phyloP scores from a whole-genome alignment of 2,329 filamentous ascomycete species.

The Alternaria rosae region DNA sequence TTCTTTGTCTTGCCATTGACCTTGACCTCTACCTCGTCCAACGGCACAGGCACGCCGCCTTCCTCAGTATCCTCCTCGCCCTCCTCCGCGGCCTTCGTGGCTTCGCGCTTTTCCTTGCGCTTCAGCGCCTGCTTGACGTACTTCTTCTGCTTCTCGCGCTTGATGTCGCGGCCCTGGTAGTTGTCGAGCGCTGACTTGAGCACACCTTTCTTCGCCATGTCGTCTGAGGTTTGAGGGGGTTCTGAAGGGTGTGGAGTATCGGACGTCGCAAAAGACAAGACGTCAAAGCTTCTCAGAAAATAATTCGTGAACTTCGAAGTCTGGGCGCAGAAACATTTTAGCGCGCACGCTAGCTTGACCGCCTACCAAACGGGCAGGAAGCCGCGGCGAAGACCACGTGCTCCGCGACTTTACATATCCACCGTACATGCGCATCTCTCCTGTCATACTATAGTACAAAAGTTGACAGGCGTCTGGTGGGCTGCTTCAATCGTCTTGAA shows the following conservation, averaged over 20 bases:
- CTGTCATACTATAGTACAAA: neutral
- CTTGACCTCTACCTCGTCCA: conserved; percentile 40
- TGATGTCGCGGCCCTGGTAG: conserved; percentile 70
- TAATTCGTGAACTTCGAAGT: conserved; percentile 38
- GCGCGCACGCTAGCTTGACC: conserved; percentile 39
- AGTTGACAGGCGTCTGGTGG: neutral
- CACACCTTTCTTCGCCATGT: conserved; percentile 58
- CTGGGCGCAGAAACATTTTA: conserved; percentile 46
- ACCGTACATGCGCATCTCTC: conserved; percentile 4
- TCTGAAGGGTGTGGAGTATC: neutral
- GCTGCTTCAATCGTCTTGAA: neutral
- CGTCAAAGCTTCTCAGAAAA: conserved; percentile 38
- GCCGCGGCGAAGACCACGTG: conserved; percentile 38
- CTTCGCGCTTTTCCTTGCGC: conserved; percentile 13
- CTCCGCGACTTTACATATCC: conserved; percentile 15
- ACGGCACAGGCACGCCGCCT: conserved; percentile 36
- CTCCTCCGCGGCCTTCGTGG: conserved; percentile 13
- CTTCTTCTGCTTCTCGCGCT: conserved; percentile 69
- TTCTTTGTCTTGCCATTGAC: conserved; percentile 43
- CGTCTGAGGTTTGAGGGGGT: neutral
- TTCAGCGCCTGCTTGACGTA: conserved; percentile 19
- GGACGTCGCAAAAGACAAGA: conserved; percentile 10
- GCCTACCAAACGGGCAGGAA: conserved; percentile 34
- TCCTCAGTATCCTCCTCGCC: conserved; percentile 32
- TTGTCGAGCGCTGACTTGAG: conserved; percentile 66